A percentile compares a stretch with the other conserved stretches of the same genome.
Evolutionary conservation across 768 basidiomycete species (phyloP).

Genomic region (Lactarius evosmus): DNA sequence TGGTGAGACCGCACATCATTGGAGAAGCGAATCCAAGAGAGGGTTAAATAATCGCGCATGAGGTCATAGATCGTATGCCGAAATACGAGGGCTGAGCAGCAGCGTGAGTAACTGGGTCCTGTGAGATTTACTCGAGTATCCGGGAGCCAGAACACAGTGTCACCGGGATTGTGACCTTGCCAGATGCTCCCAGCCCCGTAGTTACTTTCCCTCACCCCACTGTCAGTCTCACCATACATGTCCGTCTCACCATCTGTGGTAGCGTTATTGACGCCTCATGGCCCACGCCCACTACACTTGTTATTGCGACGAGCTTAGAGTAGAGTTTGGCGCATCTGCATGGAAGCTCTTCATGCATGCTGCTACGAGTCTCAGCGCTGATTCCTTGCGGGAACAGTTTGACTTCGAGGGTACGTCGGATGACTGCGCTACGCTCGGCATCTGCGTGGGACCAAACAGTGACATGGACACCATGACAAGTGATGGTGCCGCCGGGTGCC

Average conservation of each 20-base stretch:
- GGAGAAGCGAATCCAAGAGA: constrained; percentile 90
- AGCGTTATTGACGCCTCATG: constrained; percentile 62
- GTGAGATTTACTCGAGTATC: constrained; percentile 74
- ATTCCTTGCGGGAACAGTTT: constrained; percentile 73
- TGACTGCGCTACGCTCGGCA: constrained; percentile 77
- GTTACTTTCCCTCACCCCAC: constrained; percentile 81
- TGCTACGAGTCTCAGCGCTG: constrained; percentile 68
- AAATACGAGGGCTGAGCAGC: constrained; percentile 68
- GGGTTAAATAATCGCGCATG: constrained; percentile 91
- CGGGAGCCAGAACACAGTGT: constrained; percentile 93
- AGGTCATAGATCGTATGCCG: constrained; percentile 92
- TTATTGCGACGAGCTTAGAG: constrained; percentile 52
- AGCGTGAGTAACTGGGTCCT: no score
- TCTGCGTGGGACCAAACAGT: constrained; percentile 97
- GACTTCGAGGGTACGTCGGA: constrained; percentile 80
- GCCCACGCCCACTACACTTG: constrained; percentile 58
- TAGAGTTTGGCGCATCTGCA: constrained; percentile 52
- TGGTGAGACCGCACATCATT: constrained; percentile 89
- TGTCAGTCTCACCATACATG: constrained; percentile 62
- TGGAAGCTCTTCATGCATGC: constrained; percentile 65
- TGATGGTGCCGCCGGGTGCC: constrained; percentile 46
- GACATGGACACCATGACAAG: constrained; percentile 88
- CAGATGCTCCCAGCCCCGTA: constrained; percentile 81
- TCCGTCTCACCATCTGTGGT: constrained; percentile 68
- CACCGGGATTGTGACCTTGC: constrained; percentile 72